A percentile compares a stretch with the other conserved stretches of the same genome.
Conservation (phyloP, 2,329 filamentous ascomycete genomes). For the Shiraia sp. region DNA sequence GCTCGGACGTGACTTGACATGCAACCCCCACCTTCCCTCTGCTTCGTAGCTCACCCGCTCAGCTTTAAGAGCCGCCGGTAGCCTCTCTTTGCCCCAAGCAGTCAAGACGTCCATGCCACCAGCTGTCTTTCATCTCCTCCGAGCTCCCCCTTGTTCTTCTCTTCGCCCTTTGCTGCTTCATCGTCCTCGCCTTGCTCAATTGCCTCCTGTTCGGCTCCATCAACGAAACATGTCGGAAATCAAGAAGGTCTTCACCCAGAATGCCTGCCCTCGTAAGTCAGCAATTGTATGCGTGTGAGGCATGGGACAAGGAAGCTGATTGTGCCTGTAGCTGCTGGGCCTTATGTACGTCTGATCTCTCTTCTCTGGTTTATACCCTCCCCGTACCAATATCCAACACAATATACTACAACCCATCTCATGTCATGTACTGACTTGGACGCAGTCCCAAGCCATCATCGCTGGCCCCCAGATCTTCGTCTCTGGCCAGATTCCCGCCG, state of each 20-base stretch:
- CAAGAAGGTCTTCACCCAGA: slow-evolving; percentile 48
- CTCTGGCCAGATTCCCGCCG: slow-evolving; percentile 77
- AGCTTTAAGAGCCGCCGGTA: slow-evolving; percentile 26
- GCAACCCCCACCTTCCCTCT: too few species aligned
- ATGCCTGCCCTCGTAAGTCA: slow-evolving; percentile 49
- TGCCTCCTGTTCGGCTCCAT: slow-evolving; percentile 1
- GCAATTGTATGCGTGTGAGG: background rate
- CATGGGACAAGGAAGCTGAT: slow-evolving; percentile 9
- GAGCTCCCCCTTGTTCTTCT: too few species aligned
- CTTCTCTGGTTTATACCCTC: background rate
- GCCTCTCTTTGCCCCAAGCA: slow-evolving; percentile 26
- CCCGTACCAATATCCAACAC: too few species aligned
- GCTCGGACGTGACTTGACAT: too few species aligned
- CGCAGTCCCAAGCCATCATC: slow-evolving; percentile 62
- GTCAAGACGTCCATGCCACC: slow-evolving; percentile 12
- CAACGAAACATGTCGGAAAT: slow-evolving; percentile 47
- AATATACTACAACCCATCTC: too few species aligned
- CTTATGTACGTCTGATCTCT: slow-evolving; percentile 45
- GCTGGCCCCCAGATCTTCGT: slow-evolving; percentile 71
- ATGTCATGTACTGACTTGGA: too few species aligned
- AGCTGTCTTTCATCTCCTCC: background rate
- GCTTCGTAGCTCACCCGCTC: too few species aligned
- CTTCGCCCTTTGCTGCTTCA: background rate
- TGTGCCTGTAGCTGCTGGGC: slow-evolving; percentile 42
- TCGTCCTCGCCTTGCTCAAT: too few species aligned